Evolutionary conservation across 306 rosid species (phyloP), one percentile per base, ranked within the genome.

Genomic region (Chamaecrista fasciculata): DNA sequence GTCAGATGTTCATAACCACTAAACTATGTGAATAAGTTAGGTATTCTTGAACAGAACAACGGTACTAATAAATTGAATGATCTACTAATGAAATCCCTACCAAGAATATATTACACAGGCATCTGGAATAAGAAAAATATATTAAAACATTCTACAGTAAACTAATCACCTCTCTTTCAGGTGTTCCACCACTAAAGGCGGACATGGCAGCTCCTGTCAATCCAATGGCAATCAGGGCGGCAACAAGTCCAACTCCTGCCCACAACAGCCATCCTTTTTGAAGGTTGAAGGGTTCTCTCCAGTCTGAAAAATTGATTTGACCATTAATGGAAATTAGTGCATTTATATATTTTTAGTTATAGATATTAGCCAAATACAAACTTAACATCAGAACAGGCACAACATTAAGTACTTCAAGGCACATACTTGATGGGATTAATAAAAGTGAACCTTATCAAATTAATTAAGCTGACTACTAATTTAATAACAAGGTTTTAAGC

Each of bases 241-340:
- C 95, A 29, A 39, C 86, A 71, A 95, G 92, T 72, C 99, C 99
- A 72, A 89, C 58, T 67, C 88, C 99, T 16, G 95, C 99, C 97
- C 97, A 95, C 81, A 95, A 80, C 68, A 95, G 88, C 99, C 99
- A 95, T 52, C 99, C 99, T 67, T 84, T 89, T 77, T 74, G 87
- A 55, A 87, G 89, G 84, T 64, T 87, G 70, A 95, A 80, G 56
- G 99, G 99, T 9, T 87, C 87, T 83, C 80, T 84, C 81, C 44
- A 81, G 85, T 91, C 99, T 95, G 97, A 72, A 79, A 65, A 62
- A 65, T 64, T 11, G 19, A 37, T 64, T 70, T 68, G 39, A 62
- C 11, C 61, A 69, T 55, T 4, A 68, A 71, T 66, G 24, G 56
- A 61, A 6, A 12, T 31, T 50, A 57, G 31, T 70, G 48, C 25